Conservation (phyloP, 768 basidiomycete genomes). For the Lanmaoa rubissima region DNA sequence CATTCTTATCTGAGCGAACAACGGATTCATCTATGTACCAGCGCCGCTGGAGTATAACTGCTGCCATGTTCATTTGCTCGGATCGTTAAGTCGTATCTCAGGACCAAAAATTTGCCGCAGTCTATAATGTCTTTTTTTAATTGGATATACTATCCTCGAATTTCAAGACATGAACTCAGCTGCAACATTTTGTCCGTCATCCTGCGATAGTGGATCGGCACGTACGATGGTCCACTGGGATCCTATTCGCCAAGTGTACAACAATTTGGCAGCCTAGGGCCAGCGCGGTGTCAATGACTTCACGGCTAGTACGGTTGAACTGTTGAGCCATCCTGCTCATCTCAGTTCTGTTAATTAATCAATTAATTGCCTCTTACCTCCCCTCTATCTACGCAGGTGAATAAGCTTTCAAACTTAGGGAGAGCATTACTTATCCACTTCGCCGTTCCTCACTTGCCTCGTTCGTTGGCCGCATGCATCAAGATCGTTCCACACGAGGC, state of each 20-base stretch:
- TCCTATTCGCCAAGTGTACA: background rate
- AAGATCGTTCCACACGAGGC: slow-evolving; percentile 17
- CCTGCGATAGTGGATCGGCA: background rate
- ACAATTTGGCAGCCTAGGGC: background rate
- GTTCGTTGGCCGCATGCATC: slow-evolving; percentile 8
- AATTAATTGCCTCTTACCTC: background rate
- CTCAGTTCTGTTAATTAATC: slow-evolving; percentile 2
- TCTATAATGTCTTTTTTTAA: slow-evolving; percentile 7
- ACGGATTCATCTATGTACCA: slow-evolving; percentile 5
- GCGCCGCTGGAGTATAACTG: slow-evolving; percentile 17
- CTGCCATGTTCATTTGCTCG: background rate
- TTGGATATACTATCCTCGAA: slow-evolving; percentile 5
- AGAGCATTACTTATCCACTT: slow-evolving; percentile 2
- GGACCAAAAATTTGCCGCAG: slow-evolving; percentile 3
- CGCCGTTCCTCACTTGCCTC: slow-evolving; percentile 7
- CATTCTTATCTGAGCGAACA: background rate
- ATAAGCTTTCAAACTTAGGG: slow-evolving; percentile 16
- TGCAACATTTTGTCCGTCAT: background rate
- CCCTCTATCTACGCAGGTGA: slow-evolving; percentile 3
- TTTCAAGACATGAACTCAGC: background rate
- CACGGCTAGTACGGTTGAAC: background rate
- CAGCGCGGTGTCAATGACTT: background rate
- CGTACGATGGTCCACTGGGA: background rate
- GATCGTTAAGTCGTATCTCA: slow-evolving; percentile 6
- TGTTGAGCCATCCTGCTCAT: background rate